phyloP scores from a whole-genome alignment of 2,329 filamentous ascomycete genomes.

The Colletotrichum aenigma region DNA sequence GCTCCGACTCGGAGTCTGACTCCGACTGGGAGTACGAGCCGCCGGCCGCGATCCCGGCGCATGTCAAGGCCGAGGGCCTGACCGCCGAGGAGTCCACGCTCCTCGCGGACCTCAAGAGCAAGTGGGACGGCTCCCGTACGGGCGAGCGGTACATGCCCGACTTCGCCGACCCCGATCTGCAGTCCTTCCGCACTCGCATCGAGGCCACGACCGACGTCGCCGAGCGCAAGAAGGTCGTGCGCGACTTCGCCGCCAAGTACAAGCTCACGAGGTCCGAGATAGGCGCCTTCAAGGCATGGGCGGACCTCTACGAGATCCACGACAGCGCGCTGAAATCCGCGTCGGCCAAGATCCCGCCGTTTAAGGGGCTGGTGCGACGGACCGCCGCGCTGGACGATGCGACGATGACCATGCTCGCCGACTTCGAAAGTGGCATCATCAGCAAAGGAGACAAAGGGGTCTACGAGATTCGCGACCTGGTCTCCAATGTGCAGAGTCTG shows the following conservation, averaged over 20 bases:
- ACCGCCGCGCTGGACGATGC: neutral
- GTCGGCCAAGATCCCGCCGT: neutral
- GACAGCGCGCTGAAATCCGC: neutral
- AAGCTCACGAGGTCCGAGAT: neutral
- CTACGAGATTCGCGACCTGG: neutral
- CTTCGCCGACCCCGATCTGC: neutral
- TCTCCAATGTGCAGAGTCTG: neutral
- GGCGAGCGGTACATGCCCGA: neutral
- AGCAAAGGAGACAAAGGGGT: neutral
- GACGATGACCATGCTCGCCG: neutral
- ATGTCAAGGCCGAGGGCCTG: neutral
- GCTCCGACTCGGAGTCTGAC: neutral
- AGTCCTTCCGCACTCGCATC: neutral
- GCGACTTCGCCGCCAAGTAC: neutral
- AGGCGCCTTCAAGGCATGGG: neutral
- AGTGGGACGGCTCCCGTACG: neutral
- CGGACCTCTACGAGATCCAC: neutral
- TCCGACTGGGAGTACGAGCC: neutral
- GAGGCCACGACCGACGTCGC: neutral
- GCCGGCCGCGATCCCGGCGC: neutral
- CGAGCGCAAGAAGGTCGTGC: neutral
- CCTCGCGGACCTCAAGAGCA: neutral
- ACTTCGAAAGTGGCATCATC: neutral
- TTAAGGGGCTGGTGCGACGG: neutral
- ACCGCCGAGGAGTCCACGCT: neutral